phyloP scores from a whole-genome alignment of 257 asterid species.

The Solanum rostratum region DNA sequence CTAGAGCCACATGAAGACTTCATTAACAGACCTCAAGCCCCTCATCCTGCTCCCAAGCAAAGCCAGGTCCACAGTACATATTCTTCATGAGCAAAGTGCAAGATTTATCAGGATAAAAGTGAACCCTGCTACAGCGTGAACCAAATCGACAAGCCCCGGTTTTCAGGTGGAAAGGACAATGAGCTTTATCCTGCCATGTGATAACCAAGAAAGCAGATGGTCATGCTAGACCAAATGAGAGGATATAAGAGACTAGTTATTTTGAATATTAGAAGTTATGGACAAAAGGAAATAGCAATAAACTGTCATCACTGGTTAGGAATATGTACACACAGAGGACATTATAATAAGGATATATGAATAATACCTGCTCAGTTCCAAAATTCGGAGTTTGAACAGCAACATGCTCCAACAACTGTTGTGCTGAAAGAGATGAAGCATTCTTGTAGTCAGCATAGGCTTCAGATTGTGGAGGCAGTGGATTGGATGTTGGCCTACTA shows the following conservation, averaged over 20 bases:
- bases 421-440: constrained; percentile 59
- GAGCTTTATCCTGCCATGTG: constrained; percentile 87
- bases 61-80: constrained; percentile 95
- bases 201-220: constrained; percentile 22
- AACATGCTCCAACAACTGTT: constrained; percentile 67
- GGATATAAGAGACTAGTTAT: not conserved
- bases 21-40: constrained; percentile 99
- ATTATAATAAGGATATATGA: not conserved
- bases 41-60: constrained; percentile 98
- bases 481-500: constrained; percentile 84
- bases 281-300: not conserved
- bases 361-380: constrained; percentile 85
- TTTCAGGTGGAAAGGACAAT: constrained; percentile 95
- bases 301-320: not conserved
- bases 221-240: not conserved
- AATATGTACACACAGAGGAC: not conserved
- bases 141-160: constrained; percentile 98
- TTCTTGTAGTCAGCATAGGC: constrained; percentile 49
- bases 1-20: constrained; percentile 76
- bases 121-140: constrained; percentile 81
- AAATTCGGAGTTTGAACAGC: constrained; percentile 94
- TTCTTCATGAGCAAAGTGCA: constrained; percentile 86
- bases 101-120: constrained; percentile 91
- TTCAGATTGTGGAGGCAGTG: constrained; percentile 89
- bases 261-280: not conserved